Percentiles rank a stretch among this genome's conserved stretches.
These are phyloP conservation scores for Pterocarpus macrocarpus DNA, from an alignment of 306 rosid genomes.

Conservation along the genomic window DNA sequence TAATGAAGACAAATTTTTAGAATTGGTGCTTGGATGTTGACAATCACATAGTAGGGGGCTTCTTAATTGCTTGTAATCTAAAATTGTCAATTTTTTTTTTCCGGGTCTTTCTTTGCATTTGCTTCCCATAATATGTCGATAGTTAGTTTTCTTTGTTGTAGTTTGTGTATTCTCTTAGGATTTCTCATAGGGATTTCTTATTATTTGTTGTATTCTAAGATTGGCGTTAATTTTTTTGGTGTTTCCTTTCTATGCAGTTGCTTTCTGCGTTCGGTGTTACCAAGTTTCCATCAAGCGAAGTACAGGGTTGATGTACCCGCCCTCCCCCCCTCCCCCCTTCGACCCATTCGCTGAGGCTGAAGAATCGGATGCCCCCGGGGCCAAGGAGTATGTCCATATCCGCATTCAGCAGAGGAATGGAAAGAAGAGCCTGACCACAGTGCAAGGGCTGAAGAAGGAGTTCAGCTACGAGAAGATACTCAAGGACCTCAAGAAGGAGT, in stretches of 20 bases:
- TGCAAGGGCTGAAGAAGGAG: slow-evolving; percentile 80
- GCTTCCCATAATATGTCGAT: too few species aligned
- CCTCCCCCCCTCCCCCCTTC: slow-evolving; percentile 68
- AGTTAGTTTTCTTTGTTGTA: not conserved
- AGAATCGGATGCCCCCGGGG: slow-evolving; percentile 82
- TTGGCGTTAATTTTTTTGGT: not conserved
- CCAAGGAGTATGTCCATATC: slow-evolving; percentile 77
- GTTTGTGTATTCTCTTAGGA: not conserved
- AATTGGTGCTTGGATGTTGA: too few species aligned
- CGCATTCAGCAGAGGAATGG: slow-evolving; percentile 94
- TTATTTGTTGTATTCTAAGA: not conserved
- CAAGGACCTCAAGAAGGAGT: slow-evolving; percentile 82
- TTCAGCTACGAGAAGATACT: slow-evolving; percentile 88
- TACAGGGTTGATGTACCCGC: slow-evolving; percentile 82
- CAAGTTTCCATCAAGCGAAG: slow-evolving; percentile 48
- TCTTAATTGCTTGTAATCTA: too few species aligned
- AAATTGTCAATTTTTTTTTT: too few species aligned
- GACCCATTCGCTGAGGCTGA: slow-evolving; percentile 81
- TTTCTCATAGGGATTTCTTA: not conserved
- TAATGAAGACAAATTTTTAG: too few species aligned
- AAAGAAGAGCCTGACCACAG: slow-evolving; percentile 85
- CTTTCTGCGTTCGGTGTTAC: not conserved
- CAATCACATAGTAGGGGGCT: too few species aligned
- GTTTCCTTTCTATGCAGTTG: slow-evolving; percentile 11
- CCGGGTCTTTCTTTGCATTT: too few species aligned